These are phyloP conservation scores for Dioszegia crocea DNA, from an alignment of 768 basidiomycete genomes.

Conservation along the genomic window DNA sequence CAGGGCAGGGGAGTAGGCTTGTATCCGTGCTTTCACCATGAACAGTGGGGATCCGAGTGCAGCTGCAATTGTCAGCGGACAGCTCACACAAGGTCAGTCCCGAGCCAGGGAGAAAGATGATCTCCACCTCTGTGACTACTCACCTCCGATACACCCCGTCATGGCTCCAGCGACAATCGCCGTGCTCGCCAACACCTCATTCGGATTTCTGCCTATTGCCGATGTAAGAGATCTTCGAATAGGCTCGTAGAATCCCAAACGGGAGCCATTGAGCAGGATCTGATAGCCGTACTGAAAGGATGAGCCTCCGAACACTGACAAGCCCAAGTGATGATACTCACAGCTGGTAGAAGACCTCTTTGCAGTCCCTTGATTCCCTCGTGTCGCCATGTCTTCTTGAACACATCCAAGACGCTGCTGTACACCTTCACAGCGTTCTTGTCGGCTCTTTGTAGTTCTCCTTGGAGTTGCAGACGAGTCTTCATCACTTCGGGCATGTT, in stretches of 20 bases:
- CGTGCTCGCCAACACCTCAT: constrained; percentile 67
- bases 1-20: constrained; percentile 91
- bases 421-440: constrained; percentile 63
- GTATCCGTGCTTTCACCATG: constrained; percentile 96
- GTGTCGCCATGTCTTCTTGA: constrained; percentile 79
- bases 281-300: constrained; percentile 47
- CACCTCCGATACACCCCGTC: constrained; percentile 88
- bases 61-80: constrained; percentile 19
- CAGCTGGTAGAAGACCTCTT: constrained; percentile 79
- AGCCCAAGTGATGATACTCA: no score
- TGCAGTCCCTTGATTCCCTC: constrained; percentile 91
- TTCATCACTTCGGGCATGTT: constrained; percentile 65
- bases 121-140: no score
- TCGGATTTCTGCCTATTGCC: constrained; percentile 60
- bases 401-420: constrained; percentile 78
- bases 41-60: constrained; percentile 55
- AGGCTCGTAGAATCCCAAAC: constrained; percentile 97
- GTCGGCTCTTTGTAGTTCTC: constrained; percentile 74
- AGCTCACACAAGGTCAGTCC: no score
- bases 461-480: constrained; percentile 92
- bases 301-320: no score
- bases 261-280: constrained; percentile 87
- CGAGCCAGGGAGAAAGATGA: no score
- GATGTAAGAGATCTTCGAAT: constrained; percentile 69
- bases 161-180: constrained; percentile 80